Evolutionary conservation across 2,329 filamentous ascomycete species (phyloP), one percentile per base, ranked within the genome.

Genomic region (Trichophyton mentagrophytes): DNA sequence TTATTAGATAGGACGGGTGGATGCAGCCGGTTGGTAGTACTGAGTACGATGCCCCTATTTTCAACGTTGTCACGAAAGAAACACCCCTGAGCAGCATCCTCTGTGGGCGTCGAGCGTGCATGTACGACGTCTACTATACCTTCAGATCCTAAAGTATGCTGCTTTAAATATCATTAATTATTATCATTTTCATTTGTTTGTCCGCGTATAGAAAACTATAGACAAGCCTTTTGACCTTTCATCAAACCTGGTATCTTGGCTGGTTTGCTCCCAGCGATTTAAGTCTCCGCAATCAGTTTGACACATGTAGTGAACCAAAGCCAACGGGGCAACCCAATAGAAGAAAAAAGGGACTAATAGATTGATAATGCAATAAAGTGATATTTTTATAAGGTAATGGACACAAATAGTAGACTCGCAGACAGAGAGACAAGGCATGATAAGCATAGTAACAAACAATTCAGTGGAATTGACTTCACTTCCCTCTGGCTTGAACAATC

Each of bases 1-100:
- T 88, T 63, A 90, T 90, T 72, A 85, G 86, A 61, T 89, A 71
- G 27, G 17, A n/a, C 17, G 38, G 15, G 22, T 44, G 6, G 2
- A 57, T 25, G 13, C n/a, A n/a, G 55, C 6, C 42, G 55, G 55
- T 38, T 38, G 30, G 51, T 36, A 55, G 27, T 30, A 30, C 27
- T 5, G 27, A 7, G 27, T 15, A 33, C 27, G 22, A 22, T 33
- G 17, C 15, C 51, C 30, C 51, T 55, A 44, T 36, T 36, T 36
- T 20, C n/a, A 17, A 13, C 13, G 6, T 51, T 25, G 20, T 6
- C 46, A 25, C 46, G 2, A 27, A 51, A 25, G 8, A 6, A 30
- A 30, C 5, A 1, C 20, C 46, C 46, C 22, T 22, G 22, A 30
- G 27, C 27, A 7, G 27, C 7, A 30, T 11, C 20, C 20, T 22